Evolutionary conservation across 176 grass and related monocot genomes (phyloP).

Genomic region (Phoenix dactylifera): DNA sequence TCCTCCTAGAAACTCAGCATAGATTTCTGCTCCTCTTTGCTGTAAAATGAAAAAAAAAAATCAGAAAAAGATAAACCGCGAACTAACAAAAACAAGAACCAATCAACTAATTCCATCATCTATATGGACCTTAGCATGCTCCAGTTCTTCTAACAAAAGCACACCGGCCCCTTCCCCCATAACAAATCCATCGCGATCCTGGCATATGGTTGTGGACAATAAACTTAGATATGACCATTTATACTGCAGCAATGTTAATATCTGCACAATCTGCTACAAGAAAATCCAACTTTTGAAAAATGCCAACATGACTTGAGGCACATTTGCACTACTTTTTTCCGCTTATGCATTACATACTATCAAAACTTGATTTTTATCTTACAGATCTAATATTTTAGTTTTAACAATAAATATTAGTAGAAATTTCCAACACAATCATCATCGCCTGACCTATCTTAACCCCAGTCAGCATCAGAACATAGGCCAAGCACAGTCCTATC

Average conservation of each 20-base stretch:
- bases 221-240: neutral
- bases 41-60: conserved; percentile 18
- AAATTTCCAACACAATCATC: too few species aligned
- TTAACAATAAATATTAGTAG: too few species aligned
- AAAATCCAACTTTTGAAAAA: too few species aligned
- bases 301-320: too few species aligned
- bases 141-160: conserved; percentile 95
- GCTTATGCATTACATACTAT: too few species aligned
- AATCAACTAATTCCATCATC: too few species aligned
- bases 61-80: neutral
- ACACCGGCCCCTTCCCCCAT: conserved; percentile 99
- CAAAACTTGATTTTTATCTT: too few species aligned
- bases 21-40: conserved; percentile 91
- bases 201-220: conserved; percentile 12
- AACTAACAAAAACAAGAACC: conserved; percentile 4
- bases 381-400: too few species aligned
- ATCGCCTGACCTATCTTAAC: too few species aligned
- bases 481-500: neutral
- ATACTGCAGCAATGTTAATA: neutral
- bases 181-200: conserved; percentile 98
- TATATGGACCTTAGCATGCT: conserved; percentile 63
- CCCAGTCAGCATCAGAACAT: too few species aligned
- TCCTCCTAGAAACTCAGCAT: conserved; percentile 97
- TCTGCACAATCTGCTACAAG: too few species aligned
- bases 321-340: too few species aligned